phyloP scores from a whole-genome alignment of 306 rosid genomes.

The Prunus fruticosa region DNA sequence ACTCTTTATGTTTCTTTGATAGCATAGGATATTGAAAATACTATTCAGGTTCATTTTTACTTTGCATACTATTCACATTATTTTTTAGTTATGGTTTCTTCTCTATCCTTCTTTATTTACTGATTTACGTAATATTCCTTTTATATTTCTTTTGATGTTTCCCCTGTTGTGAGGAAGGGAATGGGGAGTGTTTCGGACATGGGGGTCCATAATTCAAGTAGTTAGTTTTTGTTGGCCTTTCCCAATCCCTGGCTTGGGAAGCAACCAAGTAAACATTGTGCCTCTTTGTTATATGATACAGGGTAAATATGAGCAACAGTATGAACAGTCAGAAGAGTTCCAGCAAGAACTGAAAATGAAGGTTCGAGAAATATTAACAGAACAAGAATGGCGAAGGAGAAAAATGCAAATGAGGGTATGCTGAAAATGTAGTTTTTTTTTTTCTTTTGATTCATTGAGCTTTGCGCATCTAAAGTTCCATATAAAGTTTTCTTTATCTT shows the following conservation, averaged over 20 bases:
- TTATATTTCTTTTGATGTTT: not conserved
- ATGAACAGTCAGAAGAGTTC: conserved; percentile 82
- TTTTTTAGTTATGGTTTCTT: not conserved
- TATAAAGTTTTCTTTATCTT: conserved; percentile 22
- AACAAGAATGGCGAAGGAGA: conserved; percentile 98
- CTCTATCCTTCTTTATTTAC: not conserved
- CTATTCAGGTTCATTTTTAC: not conserved
- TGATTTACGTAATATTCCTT: not conserved
- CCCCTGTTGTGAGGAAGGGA: not conserved
- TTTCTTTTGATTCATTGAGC: not conserved
- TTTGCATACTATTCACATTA: not conserved
- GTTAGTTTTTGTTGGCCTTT: not conserved
- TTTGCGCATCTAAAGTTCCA: conserved; percentile 1
- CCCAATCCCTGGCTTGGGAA: conserved; percentile 7
- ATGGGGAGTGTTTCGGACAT: not conserved
- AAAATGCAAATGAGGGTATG: conserved; percentile 99
- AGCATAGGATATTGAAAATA: not conserved
- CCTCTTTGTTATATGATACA: conserved; percentile 26
- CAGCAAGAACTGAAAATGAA: conserved; percentile 82
- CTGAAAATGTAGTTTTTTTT: not conserved
- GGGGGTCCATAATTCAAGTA: not conserved
- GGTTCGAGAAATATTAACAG: conserved; percentile 91
- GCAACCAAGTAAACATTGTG: conserved; percentile 8
- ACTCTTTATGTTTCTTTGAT: not conserved
- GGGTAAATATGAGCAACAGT: conserved; percentile 92